These are phyloP conservation scores for Cornus controversa DNA, from an alignment of 148 eudicot species.

Conservation along the genomic window DNA sequence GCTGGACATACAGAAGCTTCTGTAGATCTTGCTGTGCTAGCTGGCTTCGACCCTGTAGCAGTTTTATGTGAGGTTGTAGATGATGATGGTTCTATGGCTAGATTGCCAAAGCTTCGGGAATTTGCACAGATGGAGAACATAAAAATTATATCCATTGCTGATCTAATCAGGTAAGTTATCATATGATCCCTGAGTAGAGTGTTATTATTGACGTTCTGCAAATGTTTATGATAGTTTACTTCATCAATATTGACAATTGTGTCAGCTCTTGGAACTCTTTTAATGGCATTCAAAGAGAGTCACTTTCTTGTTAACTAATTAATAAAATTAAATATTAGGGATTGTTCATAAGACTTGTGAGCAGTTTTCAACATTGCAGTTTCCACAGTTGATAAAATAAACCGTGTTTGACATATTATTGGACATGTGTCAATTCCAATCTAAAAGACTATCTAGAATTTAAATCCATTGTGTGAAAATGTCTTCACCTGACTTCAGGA, in stretches of 20 bases:
- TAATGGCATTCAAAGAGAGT: neutral
- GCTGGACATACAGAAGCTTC: constrained; percentile 98
- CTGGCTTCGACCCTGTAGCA: constrained; percentile 74
- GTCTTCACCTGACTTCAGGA: neutral
- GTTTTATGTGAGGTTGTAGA: constrained; percentile 94
- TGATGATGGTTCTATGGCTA: constrained; percentile 98
- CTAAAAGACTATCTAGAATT: neutral
- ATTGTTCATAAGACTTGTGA: neutral
- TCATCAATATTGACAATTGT: neutral
- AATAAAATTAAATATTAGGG: neutral
- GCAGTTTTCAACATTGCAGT: neutral
- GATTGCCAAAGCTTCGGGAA: constrained; percentile 77
- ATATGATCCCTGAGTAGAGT: neutral
- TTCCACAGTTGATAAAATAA: no score
- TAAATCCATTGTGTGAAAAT: neutral
- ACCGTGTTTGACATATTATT: no score
- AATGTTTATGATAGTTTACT: neutral
- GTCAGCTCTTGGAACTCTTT: neutral
- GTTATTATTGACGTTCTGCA: neutral
- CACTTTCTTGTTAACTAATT: neutral
- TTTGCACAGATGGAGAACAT: constrained; percentile 62
- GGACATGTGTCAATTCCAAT: neutral
- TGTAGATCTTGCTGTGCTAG: constrained; percentile 75
- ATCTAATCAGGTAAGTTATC: constrained; percentile 62
- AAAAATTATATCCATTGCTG: constrained; percentile 88